Percentiles rank a stretch among this genome's conserved stretches.
Evolutionary conservation across 2,329 filamentous ascomycete genomes (phyloP).

Genomic region (Zymoseptoria passerinii): DNA sequence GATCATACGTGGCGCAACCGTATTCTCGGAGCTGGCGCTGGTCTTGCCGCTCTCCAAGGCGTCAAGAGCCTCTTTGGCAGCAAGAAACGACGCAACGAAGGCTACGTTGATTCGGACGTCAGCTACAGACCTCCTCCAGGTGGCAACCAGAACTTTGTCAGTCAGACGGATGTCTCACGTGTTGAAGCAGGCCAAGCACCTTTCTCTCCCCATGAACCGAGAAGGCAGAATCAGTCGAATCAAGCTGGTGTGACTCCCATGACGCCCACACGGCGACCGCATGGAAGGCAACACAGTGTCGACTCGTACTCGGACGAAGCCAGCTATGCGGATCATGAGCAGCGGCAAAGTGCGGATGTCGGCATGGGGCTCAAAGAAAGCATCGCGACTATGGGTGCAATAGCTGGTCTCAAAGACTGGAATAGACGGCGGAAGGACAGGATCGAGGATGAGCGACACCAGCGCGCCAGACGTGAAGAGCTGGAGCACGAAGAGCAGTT

Average conservation of each 20-base stretch:
- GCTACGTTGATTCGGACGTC: constrained; percentile 46
- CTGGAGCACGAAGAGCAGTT: constrained; percentile 35
- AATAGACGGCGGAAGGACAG: constrained; percentile 46
- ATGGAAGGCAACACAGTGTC: constrained; percentile 33
- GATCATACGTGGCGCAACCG: constrained; percentile 38
- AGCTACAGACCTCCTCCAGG: constrained; percentile 36
- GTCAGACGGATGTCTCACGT: constrained; percentile 40
- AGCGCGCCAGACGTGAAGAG: constrained; percentile 42
- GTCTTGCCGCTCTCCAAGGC: constrained; percentile 33
- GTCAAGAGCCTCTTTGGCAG: constrained; percentile 49
- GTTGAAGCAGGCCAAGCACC: constrained; percentile 49
- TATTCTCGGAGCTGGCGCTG: constrained; percentile 38
- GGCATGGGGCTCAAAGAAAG: constrained; percentile 34
- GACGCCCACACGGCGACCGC: constrained; percentile 32
- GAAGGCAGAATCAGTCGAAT: constrained; percentile 9
- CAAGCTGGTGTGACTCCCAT: constrained; percentile 18
- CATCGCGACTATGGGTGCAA: constrained; percentile 39
- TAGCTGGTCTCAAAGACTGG: constrained; percentile 33
- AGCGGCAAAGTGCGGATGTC: constrained; percentile 8
- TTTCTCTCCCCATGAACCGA: constrained; percentile 32
- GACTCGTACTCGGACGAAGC: constrained; percentile 32
- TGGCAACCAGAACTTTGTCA: constrained; percentile 38
- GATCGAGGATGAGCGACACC: constrained; percentile 54
- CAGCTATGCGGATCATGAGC: constrained; percentile 17
- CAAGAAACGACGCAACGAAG: constrained; percentile 44